Conservation (phyloP, 164 flowering plant genomes). For the Tetrastigma voinierianum region DNA sequence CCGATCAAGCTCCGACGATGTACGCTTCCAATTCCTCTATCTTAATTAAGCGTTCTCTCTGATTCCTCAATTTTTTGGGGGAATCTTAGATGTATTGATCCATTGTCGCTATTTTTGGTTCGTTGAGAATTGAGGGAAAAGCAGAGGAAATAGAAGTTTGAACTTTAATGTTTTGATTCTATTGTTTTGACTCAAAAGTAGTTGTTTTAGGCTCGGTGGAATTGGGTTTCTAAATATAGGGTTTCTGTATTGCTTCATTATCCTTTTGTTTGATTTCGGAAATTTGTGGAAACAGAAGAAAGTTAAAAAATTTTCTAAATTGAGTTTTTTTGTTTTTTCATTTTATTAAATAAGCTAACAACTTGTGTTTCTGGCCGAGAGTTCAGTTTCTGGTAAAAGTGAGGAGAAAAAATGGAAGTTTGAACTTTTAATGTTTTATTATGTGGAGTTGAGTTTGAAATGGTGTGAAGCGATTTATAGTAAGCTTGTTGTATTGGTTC, state of each 20-base stretch:
- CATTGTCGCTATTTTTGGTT: neutral
- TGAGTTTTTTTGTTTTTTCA: neutral
- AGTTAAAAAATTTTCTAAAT: neutral
- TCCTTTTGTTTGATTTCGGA: too few species aligned
- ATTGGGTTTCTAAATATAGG: too few species aligned
- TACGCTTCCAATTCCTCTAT: slow-evolving; percentile 11
- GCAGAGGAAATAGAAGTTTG: neutral
- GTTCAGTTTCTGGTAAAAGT: too few species aligned
- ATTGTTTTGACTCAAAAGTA: neutral
- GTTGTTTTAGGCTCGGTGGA: neutral
- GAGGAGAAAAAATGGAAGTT: too few species aligned
- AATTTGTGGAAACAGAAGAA: too few species aligned
- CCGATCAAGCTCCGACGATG: slow-evolving; percentile 34
- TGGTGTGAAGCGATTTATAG: too few species aligned
- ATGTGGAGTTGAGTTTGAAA: too few species aligned
- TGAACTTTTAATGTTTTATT: too few species aligned
- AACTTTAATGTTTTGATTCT: neutral
- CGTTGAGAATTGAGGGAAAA: neutral
- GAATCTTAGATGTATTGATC: neutral
- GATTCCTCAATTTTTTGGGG: neutral
- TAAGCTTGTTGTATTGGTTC: too few species aligned
- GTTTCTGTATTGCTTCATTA: too few species aligned
- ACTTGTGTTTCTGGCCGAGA: too few species aligned
- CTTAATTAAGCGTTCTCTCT: neutral
- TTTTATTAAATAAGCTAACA: too few species aligned